Conservation (phyloP, 1,284 basidiomycete species). For the Phellinidium pouzarii region DNA sequence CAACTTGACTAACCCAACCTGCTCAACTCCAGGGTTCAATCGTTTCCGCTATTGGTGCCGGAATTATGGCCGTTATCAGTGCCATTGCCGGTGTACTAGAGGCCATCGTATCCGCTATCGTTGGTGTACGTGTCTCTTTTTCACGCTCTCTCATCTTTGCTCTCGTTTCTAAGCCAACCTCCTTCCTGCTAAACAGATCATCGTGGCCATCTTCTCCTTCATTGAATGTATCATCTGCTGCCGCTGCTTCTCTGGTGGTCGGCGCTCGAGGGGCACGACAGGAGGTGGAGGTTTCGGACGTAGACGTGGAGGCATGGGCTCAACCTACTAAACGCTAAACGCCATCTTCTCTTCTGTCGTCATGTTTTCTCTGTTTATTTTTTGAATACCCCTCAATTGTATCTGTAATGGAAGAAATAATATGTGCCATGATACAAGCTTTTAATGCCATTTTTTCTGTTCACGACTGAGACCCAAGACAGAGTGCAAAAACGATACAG, state of each 20-base stretch:
- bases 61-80: conserved; percentile 48
- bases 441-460: not conserved
- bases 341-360: not conserved
- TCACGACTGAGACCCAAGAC: not conserved
- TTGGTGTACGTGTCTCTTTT: conserved; percentile 36
- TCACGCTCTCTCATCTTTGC: not conserved
- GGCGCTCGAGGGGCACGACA: not conserved
- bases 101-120: conserved; percentile 51
- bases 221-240: conserved; percentile 59
- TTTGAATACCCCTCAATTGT: not conserved
- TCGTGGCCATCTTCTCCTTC: conserved; percentile 56
- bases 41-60: conserved; percentile 52
- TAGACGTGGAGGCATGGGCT: not conserved
- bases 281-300: conserved; percentile 2
- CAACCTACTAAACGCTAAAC: not conserved
- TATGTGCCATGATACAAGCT: not conserved
- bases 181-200: conserved; percentile 35
- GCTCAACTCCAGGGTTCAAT: conserved; percentile 62
- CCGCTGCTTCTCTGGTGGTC: conserved; percentile 38
- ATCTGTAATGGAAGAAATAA: not conserved
- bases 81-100: conserved; percentile 52
- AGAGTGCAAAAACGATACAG: not conserved
- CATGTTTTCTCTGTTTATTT: not conserved
- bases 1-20: too few species aligned
- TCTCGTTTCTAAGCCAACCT: not conserved